Evolutionary conservation across 768 basidiomycete species (phyloP).

Genomic region (Suillus tomentosus): DNA sequence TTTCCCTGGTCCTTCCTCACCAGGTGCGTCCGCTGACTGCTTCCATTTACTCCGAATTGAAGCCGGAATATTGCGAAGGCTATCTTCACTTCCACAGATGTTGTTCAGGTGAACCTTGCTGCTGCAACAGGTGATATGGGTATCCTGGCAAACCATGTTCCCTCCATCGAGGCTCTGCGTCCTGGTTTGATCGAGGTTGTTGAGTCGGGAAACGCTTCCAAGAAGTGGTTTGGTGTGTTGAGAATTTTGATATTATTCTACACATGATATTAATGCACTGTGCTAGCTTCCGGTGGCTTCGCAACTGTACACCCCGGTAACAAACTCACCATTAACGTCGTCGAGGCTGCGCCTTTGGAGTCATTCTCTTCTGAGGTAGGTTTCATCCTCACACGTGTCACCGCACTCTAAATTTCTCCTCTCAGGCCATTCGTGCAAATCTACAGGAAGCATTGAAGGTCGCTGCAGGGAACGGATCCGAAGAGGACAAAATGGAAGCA

Average conservation of each 20-base stretch:
- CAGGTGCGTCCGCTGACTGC: slow-evolving; percentile 58
- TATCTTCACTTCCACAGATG: slow-evolving; percentile 88
- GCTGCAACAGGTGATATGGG: slow-evolving; percentile 98
- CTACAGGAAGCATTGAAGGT: slow-evolving; percentile 88
- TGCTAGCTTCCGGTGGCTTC: slow-evolving; percentile 90
- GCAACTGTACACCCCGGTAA: slow-evolving; percentile 98
- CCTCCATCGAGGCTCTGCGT: slow-evolving; percentile 93
- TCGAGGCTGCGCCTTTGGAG: slow-evolving; percentile 93
- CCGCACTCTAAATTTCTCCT: slow-evolving; percentile 12
- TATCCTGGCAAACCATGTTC: slow-evolving; percentile 97
- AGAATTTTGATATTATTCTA: slow-evolving; percentile 1
- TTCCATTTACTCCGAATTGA: slow-evolving; percentile 17
- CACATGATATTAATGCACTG: slow-evolving; percentile 10
- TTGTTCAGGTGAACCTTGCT: slow-evolving; percentile 93
- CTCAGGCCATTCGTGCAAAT: slow-evolving; percentile 85
- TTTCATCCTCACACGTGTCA: slow-evolving; percentile 13
- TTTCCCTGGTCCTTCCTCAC: slow-evolving; percentile 93
- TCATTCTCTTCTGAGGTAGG: slow-evolving; percentile 87
- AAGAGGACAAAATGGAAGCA: slow-evolving; percentile 92
- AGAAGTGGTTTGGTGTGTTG: slow-evolving; percentile 96
- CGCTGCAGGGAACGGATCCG: slow-evolving; percentile 79
- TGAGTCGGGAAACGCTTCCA: slow-evolving; percentile 71
- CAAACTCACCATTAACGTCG: slow-evolving; percentile 92
- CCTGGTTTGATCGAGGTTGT: slow-evolving; percentile 95
- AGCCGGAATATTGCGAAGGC: slow-evolving; percentile 50